phyloP scores from a whole-genome alignment of 2,329 filamentous ascomycete species.

The Aspergillus pseudotamarii region DNA sequence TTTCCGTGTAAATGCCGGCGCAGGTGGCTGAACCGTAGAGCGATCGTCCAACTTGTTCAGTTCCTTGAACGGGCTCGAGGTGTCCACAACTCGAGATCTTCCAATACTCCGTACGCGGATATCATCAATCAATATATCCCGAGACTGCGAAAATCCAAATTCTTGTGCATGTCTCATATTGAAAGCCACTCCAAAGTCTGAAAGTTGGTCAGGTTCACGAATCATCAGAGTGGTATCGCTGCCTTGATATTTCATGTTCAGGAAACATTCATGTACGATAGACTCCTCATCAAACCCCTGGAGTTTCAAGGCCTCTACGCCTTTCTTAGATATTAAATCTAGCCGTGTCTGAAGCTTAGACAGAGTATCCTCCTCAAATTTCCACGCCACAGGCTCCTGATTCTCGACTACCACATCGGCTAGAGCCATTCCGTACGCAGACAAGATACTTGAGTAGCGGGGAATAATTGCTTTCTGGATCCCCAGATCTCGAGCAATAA shows the following conservation, averaged over 20 bases:
- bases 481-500: slow-evolving; percentile 45
- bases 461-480: slow-evolving; percentile 49
- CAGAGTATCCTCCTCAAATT: background rate
- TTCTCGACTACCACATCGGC: slow-evolving; percentile 1
- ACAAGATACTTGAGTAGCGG: slow-evolving; percentile 45
- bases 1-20: background rate
- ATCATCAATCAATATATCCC: slow-evolving; percentile 45
- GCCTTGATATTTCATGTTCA: slow-evolving; percentile 49
- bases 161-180: slow-evolving; percentile 42
- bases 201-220: slow-evolving; percentile 33
- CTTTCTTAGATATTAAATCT: slow-evolving; percentile 16
- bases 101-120: slow-evolving; percentile 38
- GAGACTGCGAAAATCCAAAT: slow-evolving; percentile 40
- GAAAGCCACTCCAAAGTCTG: slow-evolving; percentile 44
- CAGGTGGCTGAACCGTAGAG: background rate
- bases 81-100: slow-evolving; percentile 6
- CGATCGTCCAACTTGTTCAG: background rate
- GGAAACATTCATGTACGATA: slow-evolving; percentile 39
- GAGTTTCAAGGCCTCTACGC: slow-evolving; percentile 15
- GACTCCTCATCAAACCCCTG: slow-evolving; percentile 43
- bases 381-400: slow-evolving; percentile 1
- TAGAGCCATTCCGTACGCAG: slow-evolving; percentile 36
- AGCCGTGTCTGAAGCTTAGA: background rate
- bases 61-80: slow-evolving; percentile 20
- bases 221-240: slow-evolving; percentile 50